These are phyloP conservation scores for Omphalotus guepiniiformis DNA, from an alignment of 768 basidiomycete genomes.

Conservation along the genomic window DNA sequence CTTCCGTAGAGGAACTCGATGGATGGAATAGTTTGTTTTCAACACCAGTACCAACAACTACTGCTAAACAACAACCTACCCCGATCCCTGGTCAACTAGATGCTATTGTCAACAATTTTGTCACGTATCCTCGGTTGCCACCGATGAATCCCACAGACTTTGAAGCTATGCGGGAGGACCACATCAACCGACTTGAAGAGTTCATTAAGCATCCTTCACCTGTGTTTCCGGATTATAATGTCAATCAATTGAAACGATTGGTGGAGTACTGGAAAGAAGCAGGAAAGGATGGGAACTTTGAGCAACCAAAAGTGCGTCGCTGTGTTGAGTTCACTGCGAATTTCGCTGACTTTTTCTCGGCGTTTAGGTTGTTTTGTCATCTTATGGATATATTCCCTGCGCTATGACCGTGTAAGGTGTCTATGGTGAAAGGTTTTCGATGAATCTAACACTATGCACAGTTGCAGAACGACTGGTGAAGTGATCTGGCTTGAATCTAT, in stretches of 20 bases:
- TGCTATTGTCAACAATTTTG: neutral
- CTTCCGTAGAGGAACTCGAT: no score
- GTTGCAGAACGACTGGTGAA: neutral
- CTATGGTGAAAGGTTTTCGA: no score
- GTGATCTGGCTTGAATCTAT: slow-evolving; percentile 1
- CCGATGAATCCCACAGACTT: neutral
- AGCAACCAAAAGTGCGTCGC: neutral
- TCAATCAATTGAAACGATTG: neutral
- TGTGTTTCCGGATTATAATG: neutral
- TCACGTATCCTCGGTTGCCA: neutral
- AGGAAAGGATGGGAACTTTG: neutral
- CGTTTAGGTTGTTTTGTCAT: neutral
- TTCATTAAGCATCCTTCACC: neutral
- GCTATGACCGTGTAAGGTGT: neutral
- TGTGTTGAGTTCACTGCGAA: neutral
- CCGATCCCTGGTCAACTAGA: no score
- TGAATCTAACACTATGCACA: no score
- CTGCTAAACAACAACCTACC: no score
- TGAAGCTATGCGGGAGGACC: neutral
- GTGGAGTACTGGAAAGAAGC: neutral
- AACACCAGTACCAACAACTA: no score
- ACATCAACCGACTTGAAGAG: neutral
- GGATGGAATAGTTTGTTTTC: no score
- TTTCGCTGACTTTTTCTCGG: neutral
- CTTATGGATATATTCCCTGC: neutral